Base-by-base conservation (phyloP, 1,284 basidiomycete species). In the Peniophora sp. region DNA sequence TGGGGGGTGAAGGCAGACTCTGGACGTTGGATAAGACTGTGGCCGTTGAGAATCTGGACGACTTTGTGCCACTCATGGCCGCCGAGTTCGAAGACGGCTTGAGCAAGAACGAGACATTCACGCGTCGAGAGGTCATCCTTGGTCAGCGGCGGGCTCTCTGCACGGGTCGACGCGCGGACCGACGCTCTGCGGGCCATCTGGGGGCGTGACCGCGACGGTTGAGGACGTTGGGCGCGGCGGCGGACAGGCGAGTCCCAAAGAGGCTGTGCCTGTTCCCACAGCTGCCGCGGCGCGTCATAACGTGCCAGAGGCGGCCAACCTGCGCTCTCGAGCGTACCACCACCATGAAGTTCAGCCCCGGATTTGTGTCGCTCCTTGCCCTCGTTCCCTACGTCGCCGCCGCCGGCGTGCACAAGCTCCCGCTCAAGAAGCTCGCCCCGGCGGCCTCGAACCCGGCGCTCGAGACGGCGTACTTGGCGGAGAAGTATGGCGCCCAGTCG, bases 51-150 rank as follows among this genome's bases (percentile, higher is more conserved):
- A 2, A 88, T 58, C 49, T 76, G 76, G 24, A 85, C 75, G n/a
- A 93, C 79, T 10, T 73, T 66, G 35, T 72, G 59, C 91, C 91
- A 93, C n/a, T 78, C 68, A 46, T 78, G 69, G 24, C 83, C 76
- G n/a, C 92, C 92, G 53, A 85, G 74, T 63, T 93, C 88, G 66
- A 88, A 89, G 37, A 91, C 84, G 0, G 89, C 85, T 68, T 95
- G 92, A 2, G 90, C 79, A 48, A 95, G 76, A 34, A 95, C 67
- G 48, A 95, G 83, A 45, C 74, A 68, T 65, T 90, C 87, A 42
- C 84, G 64, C 52, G 71, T 76, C 50, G 65, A 72, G 51, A 83
- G 66, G 45, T 56, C 32, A 55, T 51, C 50, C 32, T 51, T 36
- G 11, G 48, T 8, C 47, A 41, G 23, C 24, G 47, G 24, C 15